Evolutionary conservation across 495 filamentous ascomycete genomes (phyloP).

Genomic region (Aspergillus taichungensis): DNA sequence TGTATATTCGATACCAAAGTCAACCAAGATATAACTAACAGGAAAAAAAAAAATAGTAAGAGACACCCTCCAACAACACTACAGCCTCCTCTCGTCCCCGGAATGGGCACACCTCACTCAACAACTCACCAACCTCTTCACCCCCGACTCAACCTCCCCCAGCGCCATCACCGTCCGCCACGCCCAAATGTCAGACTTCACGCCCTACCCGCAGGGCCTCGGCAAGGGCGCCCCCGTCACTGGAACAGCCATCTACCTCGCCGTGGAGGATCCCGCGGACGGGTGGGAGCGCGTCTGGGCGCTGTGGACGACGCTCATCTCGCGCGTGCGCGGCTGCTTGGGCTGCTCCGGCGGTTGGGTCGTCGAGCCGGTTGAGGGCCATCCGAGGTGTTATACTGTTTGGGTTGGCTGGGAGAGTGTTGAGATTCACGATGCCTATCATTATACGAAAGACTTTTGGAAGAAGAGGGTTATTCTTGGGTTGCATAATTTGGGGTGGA

Average conservation of each 20-base stretch:
- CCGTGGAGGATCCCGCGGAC: conserved; percentile 4
- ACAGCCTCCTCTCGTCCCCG: conserved; percentile 13
- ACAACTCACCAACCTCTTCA: conserved; percentile 2
- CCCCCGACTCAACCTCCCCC: neutral
- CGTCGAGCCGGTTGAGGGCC: conserved; percentile 15
- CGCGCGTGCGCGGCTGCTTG: conserved; percentile 14
- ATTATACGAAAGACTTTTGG: conserved; percentile 14
- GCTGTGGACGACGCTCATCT: conserved; percentile 16
- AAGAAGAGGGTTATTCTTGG: conserved; percentile 12
- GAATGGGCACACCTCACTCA: conserved; percentile 12
- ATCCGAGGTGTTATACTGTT: conserved; percentile 13
- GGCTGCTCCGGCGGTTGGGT: conserved; percentile 19
- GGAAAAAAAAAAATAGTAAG: conserved; percentile 3
- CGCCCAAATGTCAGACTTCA: conserved; percentile 15
- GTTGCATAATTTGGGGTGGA: conserved; percentile 14
- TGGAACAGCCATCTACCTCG: conserved; percentile 13
- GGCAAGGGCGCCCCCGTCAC: conserved; percentile 12
- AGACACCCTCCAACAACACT: conserved; percentile 12
- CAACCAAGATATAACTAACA: neutral
- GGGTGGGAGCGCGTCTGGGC: conserved; percentile 18
- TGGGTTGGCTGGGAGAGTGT: conserved; percentile 17
- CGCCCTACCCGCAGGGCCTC: conserved; percentile 6
- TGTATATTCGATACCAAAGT: too few relatives aligned
- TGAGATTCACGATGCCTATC: conserved; percentile 18
- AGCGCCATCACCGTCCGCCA: conserved; percentile 15